phyloP scores from a whole-genome alignment of 345 rosid species.

The Excoecaria agallocha region DNA sequence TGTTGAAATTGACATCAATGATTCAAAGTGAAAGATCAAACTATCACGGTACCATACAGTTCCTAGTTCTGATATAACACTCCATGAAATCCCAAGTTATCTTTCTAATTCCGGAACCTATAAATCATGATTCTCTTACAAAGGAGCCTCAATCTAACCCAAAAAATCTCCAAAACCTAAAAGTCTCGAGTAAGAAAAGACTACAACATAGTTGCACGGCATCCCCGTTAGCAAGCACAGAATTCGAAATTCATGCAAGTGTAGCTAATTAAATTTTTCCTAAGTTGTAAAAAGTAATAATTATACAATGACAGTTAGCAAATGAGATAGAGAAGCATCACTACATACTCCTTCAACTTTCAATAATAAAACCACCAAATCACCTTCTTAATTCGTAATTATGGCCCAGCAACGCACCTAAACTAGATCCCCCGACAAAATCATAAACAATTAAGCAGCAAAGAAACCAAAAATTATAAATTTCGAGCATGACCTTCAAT shows the following conservation, averaged over 20 bases:
- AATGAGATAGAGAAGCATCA: too few relatives aligned
- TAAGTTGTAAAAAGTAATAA: neutral
- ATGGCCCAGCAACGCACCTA: too few relatives aligned
- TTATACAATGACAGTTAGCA: neutral
- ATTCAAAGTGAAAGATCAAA: neutral
- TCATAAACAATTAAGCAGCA: too few relatives aligned
- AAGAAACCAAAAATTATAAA: too few relatives aligned
- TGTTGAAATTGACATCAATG: too few relatives aligned
- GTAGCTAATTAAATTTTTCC: neutral
- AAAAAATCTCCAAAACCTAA: neutral
- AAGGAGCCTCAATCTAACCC: neutral
- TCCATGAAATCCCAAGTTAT: neutral
- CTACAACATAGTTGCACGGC: too few relatives aligned
- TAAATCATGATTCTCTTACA: neutral
- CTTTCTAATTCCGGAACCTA: neutral
- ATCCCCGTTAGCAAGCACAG: too few relatives aligned
- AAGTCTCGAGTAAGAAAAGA: neutral
- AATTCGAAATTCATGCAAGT: neutral
- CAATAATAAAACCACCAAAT: neutral
- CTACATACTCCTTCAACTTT: too few relatives aligned
- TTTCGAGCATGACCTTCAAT: conserved; percentile 58
- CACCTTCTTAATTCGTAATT: neutral
- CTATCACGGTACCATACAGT: neutral
- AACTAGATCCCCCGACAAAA: too few relatives aligned
- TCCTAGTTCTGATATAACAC: neutral